These are phyloP conservation scores for Tetrapisispora pingtungensis DNA, from an alignment of 805 yeast genomes.

Conservation along the genomic window DNA sequence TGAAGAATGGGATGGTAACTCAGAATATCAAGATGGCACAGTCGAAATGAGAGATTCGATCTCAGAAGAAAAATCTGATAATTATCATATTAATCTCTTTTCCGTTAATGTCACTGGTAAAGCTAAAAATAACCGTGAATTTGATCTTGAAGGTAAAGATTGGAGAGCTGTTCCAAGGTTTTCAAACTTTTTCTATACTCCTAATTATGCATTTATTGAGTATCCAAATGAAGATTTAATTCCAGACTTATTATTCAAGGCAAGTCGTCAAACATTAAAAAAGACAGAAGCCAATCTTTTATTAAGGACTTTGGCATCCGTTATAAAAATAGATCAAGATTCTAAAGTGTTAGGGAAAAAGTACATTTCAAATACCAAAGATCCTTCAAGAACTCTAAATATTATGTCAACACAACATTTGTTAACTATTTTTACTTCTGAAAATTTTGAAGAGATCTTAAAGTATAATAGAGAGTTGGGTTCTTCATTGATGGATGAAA, in stretches of 20 bases:
- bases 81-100: not conserved
- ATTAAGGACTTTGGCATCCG: conserved; percentile 39
- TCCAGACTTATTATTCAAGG: conserved; percentile 7
- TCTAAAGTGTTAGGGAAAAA: conserved; percentile 17
- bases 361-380: conserved; percentile 12
- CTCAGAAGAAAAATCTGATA: not conserved
- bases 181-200: conserved; percentile 34
- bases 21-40: conserved; percentile 12
- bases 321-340: conserved; percentile 35
- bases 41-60: not conserved
- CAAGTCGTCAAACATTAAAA: conserved; percentile 12
- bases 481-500: conserved; percentile 53
- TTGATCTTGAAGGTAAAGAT: conserved; percentile 53
- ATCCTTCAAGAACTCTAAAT: conserved; percentile 4
- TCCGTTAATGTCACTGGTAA: conserved; percentile 25
- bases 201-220: conserved; percentile 14
- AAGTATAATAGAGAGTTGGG: conserved; percentile 43
- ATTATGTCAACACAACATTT: conserved; percentile 40
- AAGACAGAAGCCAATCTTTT: conserved; percentile 11
- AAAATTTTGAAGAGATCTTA: conserved; percentile 42
- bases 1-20: conserved; percentile 3
- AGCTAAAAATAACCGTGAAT: conserved; percentile 33
- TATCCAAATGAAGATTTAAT: conserved; percentile 9
- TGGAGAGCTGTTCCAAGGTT: conserved; percentile 68
- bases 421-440: conserved; percentile 37